These are phyloP conservation scores for Alternaria angustiovoidea DNA, from an alignment of 2,329 filamentous ascomycete genomes.

Conservation along the genomic window DNA sequence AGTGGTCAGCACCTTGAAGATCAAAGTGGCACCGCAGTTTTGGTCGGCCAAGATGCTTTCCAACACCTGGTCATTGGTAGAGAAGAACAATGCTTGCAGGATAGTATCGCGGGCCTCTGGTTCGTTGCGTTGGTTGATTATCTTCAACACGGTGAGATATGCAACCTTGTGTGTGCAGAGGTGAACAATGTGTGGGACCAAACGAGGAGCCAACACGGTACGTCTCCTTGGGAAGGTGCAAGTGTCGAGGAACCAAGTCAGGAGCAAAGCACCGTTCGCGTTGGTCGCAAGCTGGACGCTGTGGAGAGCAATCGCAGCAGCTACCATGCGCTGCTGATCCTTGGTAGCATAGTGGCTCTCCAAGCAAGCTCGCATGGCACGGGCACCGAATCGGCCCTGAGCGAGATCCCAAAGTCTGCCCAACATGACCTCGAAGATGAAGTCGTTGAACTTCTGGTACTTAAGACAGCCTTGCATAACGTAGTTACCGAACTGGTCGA, in stretches of 20 bases:
- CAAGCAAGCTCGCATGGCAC: constrained; percentile 94
- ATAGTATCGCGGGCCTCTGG: constrained; percentile 90
- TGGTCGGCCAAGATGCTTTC: constrained; percentile 93
- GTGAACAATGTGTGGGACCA: constrained; percentile 92
- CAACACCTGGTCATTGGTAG: constrained; percentile 81
- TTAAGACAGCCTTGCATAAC: constrained; percentile 96
- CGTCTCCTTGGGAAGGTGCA: constrained; percentile 94
- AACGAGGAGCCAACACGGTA: constrained; percentile 87
- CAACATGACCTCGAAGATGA: constrained; percentile 98
- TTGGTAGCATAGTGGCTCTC: constrained; percentile 96
- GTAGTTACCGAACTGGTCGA: constrained; percentile 98
- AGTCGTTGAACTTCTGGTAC: constrained; percentile 90
- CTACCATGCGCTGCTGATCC: constrained; percentile 93
- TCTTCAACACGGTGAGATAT: constrained; percentile 95
- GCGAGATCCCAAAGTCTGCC: constrained; percentile 91
- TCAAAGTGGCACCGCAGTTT: constrained; percentile 89
- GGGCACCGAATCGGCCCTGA: constrained; percentile 91
- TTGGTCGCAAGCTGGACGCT: constrained; percentile 97
- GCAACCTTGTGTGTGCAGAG: constrained; percentile 99
- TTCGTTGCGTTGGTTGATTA: constrained; percentile 97
- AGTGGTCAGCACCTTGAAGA: constrained; percentile 98
- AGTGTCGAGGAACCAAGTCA: constrained; percentile 98
- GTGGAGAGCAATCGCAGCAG: constrained; percentile 92
- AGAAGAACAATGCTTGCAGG: constrained; percentile 91
- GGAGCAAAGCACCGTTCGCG: constrained; percentile 88